Base-by-base conservation (phyloP, 177 flowering plant genomes). In the Vitis hybrid region DNA sequence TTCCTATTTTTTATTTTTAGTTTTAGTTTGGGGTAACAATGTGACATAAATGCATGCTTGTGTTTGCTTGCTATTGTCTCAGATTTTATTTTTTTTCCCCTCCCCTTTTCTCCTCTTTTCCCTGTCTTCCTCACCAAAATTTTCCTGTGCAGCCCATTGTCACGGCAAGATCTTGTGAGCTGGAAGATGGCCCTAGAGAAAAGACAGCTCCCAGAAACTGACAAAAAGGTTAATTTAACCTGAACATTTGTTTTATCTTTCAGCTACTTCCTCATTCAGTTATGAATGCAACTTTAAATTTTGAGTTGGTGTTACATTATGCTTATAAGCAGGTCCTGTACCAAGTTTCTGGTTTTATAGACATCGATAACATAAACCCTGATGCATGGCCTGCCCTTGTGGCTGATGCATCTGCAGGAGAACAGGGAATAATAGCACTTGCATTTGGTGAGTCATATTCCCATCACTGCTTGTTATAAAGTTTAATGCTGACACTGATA, bases 341-440 rank as follows among this genome's bases (percentile, higher is more conserved):
- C 70, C 82, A 84, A 69, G 64, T 77, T 68, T 88, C 97, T 77
- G 99, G 97, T 62, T 96, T 87, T 72, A 83, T 94, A 56, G 99
- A 96, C 79, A 78, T 86, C 65, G 97, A 92, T 75, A 93, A 81
- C 80, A 96, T 96, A 70, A 71, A 88, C 69, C 91, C 97, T 23
- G 91, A 92, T 85, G 98, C 97, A 64, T 93, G 97, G 86, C 98
- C 99, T 78, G 98, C 99, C 56, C 81, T 96, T 67, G 82, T 91
- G 62, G 97, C 98, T 77, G 99, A 96, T 72, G 57, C 89, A 18
- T 83, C 94, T 73, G 73, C 88, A 15, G 93, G 93, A 72, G 98
- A 93, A 56, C 91, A 88, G 52, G 92, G 98, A 73, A 96, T 93
- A 63, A 82, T 85, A 66, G 80, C 94, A 62, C 94, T 89, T 74